Evolutionary conservation across 2,329 filamentous ascomycete genomes (phyloP).

Genomic region (Stagonosporopsis cucurbitacearum): DNA sequence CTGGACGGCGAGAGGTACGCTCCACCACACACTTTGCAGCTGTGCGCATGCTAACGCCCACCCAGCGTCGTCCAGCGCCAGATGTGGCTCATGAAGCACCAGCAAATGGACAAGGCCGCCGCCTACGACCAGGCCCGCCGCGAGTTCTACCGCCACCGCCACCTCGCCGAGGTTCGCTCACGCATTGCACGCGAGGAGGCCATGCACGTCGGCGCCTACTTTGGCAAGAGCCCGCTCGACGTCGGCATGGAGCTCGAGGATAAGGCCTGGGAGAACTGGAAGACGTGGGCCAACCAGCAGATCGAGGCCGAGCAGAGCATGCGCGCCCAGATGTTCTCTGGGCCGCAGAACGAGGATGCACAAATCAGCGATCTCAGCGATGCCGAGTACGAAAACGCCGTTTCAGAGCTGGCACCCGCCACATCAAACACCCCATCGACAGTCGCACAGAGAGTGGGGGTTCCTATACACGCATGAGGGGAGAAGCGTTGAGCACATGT

Average conservation of each 20-base stretch:
- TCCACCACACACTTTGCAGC: too few species aligned
- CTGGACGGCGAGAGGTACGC: slow-evolving; percentile 82
- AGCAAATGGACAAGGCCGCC: slow-evolving; percentile 64
- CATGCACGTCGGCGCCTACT: slow-evolving; percentile 82
- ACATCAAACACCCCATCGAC: slow-evolving; percentile 34
- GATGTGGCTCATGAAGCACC: slow-evolving; percentile 73
- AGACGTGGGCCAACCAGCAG: slow-evolving; percentile 72
- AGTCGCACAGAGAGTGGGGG: slow-evolving; percentile 48
- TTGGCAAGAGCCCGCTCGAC: slow-evolving; percentile 77
- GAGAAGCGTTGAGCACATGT: slow-evolving; percentile 3
- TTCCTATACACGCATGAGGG: slow-evolving; percentile 42
- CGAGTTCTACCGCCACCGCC: slow-evolving; percentile 87
- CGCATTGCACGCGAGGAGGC: slow-evolving; percentile 90
- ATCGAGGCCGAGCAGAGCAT: slow-evolving; percentile 57
- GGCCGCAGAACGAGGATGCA: slow-evolving; percentile 39
- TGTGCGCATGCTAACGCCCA: neutral
- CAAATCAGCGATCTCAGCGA: slow-evolving; percentile 24
- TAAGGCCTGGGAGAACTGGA: slow-evolving; percentile 81
- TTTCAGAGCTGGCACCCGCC: slow-evolving; percentile 43
- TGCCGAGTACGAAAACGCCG: slow-evolving; percentile 36
- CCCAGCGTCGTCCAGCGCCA: slow-evolving; percentile 89
- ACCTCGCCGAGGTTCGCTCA: slow-evolving; percentile 80
- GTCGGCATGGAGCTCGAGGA: slow-evolving; percentile 85
- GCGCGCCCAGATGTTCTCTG: slow-evolving; percentile 51
- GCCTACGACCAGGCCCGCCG: slow-evolving; percentile 88